phyloP scores from a whole-genome alignment of 345 rosid species.

The Cochlearia excelsa region DNA sequence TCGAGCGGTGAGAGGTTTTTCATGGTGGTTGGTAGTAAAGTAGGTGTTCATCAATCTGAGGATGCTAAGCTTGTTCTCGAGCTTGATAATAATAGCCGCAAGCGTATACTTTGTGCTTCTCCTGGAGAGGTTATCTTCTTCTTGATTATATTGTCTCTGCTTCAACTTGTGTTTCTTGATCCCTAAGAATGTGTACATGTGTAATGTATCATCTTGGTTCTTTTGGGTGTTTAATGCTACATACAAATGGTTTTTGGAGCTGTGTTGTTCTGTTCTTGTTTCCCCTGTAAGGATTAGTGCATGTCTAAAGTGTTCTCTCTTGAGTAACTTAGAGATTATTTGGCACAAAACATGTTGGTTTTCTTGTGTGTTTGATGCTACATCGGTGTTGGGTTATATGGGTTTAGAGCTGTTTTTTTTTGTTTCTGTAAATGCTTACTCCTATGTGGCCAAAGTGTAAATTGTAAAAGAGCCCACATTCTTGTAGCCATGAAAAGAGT shows the following conservation, averaged over 20 bases:
- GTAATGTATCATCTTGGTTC: neutral
- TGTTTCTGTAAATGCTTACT: neutral
- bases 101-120: slow-evolving; percentile 72
- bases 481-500: neutral
- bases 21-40: slow-evolving; percentile 58
- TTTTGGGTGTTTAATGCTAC: neutral
- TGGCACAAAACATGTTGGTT: too few species aligned
- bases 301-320: too few species aligned
- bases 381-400: too few species aligned
- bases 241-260: neutral
- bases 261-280: neutral
- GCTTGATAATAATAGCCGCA: slow-evolving; percentile 47
- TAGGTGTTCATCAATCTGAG: slow-evolving; percentile 77
- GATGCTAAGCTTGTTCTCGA: slow-evolving; percentile 75
- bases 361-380: too few species aligned
- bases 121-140: slow-evolving; percentile 60
- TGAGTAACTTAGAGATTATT: too few species aligned
- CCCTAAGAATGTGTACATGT: neutral
- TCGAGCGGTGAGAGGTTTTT: slow-evolving; percentile 59
- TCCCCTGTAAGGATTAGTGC: too few species aligned
- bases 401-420: neutral
- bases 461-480: neutral
- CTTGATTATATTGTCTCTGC: neutral
- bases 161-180: neutral
- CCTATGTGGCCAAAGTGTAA: neutral